Conservation (phyloP, 2,329 filamentous ascomycete species). For the Calonectria henricotiae region DNA sequence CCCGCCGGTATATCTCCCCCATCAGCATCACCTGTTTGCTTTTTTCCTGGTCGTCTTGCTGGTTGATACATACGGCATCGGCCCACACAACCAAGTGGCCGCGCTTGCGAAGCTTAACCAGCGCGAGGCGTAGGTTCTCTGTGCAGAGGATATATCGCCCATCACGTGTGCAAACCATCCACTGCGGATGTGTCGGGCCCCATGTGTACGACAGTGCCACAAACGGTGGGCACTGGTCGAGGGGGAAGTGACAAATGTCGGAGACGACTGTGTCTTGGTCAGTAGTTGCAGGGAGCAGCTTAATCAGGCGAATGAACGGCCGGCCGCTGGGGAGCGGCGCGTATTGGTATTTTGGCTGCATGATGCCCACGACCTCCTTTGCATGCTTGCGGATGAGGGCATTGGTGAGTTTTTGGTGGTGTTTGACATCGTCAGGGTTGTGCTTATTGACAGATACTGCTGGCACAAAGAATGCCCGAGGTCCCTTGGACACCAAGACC, state of each 20-base stretch:
- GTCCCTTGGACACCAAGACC: conserved; percentile 23
- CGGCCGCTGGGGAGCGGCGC: conserved; percentile 18
- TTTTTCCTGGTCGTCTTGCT: conserved; percentile 25
- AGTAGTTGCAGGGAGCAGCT: conserved; percentile 17
- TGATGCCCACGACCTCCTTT: conserved; percentile 31
- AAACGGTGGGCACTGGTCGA: conserved; percentile 30
- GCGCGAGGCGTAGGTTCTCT: conserved; percentile 21
- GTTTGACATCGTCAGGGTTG: conserved; percentile 2
- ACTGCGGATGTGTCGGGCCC: conserved; percentile 21
- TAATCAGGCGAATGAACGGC: conserved; percentile 35
- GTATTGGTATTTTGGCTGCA: conserved; percentile 34
- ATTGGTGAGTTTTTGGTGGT: conserved; percentile 27
- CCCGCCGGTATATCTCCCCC: neutral
- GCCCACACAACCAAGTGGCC: conserved; percentile 33
- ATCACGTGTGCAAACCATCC: conserved; percentile 36
- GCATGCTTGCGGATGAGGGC: conserved; percentile 25
- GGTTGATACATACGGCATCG: conserved; percentile 21
- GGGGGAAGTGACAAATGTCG: conserved; percentile 34
- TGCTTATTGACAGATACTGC: conserved; percentile 20
- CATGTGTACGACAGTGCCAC: conserved; percentile 36
- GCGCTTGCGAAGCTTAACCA: conserved; percentile 18
- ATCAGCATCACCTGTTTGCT: conserved; percentile 5
- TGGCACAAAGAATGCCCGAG: conserved; percentile 30
- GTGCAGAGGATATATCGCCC: conserved; percentile 34
- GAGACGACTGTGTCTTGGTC: conserved; percentile 22